phyloP scores from a whole-genome alignment of 495 filamentous ascomycete genomes.

The Clavariopsis aquatica region DNA sequence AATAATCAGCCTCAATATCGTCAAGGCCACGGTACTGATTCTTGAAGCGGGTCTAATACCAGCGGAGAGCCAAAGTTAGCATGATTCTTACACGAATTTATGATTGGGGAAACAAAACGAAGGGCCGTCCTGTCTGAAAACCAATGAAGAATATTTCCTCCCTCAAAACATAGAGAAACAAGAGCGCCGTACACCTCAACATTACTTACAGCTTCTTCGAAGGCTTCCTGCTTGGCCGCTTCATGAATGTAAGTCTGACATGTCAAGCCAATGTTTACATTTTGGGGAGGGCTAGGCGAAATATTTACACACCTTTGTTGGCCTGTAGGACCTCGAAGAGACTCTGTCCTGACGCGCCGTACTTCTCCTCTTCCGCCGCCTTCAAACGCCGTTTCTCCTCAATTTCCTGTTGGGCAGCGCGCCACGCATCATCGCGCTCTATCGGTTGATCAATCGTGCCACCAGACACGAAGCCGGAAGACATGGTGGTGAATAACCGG shows the following conservation, averaged over 20 bases:
- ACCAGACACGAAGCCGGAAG: slow-evolving; percentile 80
- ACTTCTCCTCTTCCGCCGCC: slow-evolving; percentile 57
- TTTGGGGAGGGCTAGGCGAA: neutral
- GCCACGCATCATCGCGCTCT: slow-evolving; percentile 71
- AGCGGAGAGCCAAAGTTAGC: too few species aligned
- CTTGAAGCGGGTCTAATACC: slow-evolving; percentile 70
- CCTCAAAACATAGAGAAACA: too few species aligned
- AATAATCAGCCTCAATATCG: slow-evolving; percentile 90
- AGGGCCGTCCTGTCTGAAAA: too few species aligned
- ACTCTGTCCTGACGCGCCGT: slow-evolving; percentile 60
- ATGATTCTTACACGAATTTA: too few species aligned
- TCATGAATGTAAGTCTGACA: slow-evolving; percentile 49
- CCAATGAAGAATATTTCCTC: too few species aligned
- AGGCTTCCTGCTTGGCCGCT: slow-evolving; percentile 95
- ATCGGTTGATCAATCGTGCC: slow-evolving; percentile 65
- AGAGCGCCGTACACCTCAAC: too few species aligned
- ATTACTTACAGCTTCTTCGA: slow-evolving; percentile 86
- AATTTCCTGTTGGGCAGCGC: slow-evolving; percentile 71
- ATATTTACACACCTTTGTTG: slow-evolving; percentile 78
- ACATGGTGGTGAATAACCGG: slow-evolving; percentile 48
- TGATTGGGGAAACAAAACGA: too few species aligned
- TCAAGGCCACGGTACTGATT: slow-evolving; percentile 95
- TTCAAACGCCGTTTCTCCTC: slow-evolving; percentile 66
- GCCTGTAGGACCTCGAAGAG: slow-evolving; percentile 86
- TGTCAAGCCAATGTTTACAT: slow-evolving; percentile 48